Percentiles rank a stretch among this genome's conserved stretches.
phyloP scores from a whole-genome alignment of 1,284 basidiomycete genomes.

The Ganoderma leucocontextum region DNA sequence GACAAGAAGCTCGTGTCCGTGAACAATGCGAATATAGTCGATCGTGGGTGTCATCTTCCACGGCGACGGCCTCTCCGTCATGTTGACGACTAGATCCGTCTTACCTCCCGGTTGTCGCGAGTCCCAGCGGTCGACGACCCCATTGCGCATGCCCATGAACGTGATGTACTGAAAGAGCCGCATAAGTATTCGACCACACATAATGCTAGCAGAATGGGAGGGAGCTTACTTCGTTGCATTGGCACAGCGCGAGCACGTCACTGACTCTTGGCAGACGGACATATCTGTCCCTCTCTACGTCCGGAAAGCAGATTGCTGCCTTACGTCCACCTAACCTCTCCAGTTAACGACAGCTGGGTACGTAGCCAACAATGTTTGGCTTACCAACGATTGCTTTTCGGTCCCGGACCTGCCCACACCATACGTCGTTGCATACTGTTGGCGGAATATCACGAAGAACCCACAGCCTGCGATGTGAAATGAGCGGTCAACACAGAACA shows the following conservation, averaged over 20 bases:
- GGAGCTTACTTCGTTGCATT: conserved; percentile 20
- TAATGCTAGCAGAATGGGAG: no score
- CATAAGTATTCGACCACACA: no score
- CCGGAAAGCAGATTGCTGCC: conserved; percentile 20
- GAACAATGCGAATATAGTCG: conserved; percentile 50
- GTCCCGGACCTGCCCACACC: conserved; percentile 24
- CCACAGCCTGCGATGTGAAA: conserved; percentile 11
- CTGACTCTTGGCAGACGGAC: conserved; percentile 19
- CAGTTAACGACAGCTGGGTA: not conserved
- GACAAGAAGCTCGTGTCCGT: conserved; percentile 61
- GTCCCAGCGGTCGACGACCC: conserved; percentile 27
- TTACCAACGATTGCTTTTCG: conserved; percentile 24
- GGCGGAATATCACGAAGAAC: conserved; percentile 27
- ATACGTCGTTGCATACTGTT: conserved; percentile 24
- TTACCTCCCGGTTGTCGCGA: conserved; percentile 17
- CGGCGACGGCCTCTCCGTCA: conserved; percentile 45
- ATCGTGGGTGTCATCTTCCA: conserved; percentile 30
- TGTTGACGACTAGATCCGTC: conserved; percentile 30
- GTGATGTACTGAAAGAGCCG: conserved; percentile 18
- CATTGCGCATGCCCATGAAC: conserved; percentile 29
- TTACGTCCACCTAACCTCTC: conserved; percentile 19
- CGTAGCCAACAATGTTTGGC: not conserved
- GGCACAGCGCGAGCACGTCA: conserved; percentile 24
- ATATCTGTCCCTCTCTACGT: conserved; percentile 22
- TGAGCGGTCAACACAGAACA: not conserved